Evolutionary conservation across 2,329 filamentous ascomycete species (phyloP).

Genomic region (Ceratocystis cacaofunesta): DNA sequence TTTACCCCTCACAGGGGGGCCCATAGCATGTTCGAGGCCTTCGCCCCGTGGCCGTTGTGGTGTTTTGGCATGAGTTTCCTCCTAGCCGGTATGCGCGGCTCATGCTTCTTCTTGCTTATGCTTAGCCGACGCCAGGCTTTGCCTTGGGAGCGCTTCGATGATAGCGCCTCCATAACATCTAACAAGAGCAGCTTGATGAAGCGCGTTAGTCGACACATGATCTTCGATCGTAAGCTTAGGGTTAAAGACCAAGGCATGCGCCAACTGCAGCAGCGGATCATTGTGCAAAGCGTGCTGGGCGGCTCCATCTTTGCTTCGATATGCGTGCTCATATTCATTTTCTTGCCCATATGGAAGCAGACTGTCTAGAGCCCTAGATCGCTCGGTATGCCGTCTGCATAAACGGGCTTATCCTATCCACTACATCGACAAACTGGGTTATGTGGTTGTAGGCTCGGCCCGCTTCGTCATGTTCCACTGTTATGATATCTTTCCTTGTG

Average conservation of each 20-base stretch:
- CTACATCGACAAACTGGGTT: not conserved
- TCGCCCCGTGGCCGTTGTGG: constrained; percentile 33
- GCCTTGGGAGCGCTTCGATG: constrained; percentile 35
- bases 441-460: not conserved
- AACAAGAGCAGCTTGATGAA: constrained; percentile 22
- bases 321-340: constrained; percentile 29
- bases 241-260: constrained; percentile 32
- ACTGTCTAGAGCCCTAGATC: constrained; percentile 18
- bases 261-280: constrained; percentile 31
- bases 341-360: constrained; percentile 31
- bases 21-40: constrained; percentile 29
- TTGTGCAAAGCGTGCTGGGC: constrained; percentile 28
- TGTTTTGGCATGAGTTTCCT: constrained; percentile 30
- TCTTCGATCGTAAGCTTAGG: constrained; percentile 32
- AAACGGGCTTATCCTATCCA: not conserved
- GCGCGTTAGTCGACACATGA: constrained; percentile 29
- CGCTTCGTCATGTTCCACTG: not conserved
- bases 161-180: constrained; percentile 22
- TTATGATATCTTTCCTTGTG: not conserved
- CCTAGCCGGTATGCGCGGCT: constrained; percentile 31
- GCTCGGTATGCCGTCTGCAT: not conserved
- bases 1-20: constrained; percentile 27
- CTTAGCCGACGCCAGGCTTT: constrained; percentile 32
- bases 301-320: constrained; percentile 27
- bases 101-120: constrained; percentile 34